Conservation (phyloP, 257 asterid species). For the Ballota nigra region DNA sequence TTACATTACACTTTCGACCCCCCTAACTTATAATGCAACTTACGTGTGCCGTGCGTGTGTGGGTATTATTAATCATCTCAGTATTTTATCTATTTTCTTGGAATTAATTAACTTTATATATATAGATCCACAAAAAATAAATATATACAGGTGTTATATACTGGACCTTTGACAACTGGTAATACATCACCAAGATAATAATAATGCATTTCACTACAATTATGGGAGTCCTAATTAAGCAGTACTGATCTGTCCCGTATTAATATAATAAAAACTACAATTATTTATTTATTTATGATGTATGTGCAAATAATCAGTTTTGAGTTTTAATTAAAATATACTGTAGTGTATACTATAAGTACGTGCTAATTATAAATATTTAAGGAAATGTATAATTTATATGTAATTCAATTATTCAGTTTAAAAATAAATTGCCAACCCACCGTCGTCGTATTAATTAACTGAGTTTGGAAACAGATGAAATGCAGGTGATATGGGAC, state of each 20-base stretch:
- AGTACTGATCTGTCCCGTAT: constrained; percentile 20
- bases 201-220: constrained; percentile 22
- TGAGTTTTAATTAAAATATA: too few relatives aligned
- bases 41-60: constrained; percentile 14
- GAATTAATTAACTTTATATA: neutral
- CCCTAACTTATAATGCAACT: neutral
- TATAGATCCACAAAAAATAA: neutral
- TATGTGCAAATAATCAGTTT: neutral
- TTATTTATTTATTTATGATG: neutral
- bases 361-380: too few relatives aligned
- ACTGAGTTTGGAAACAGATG: neutral
- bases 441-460: neutral
- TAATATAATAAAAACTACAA: neutral
- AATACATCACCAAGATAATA: constrained; percentile 21
- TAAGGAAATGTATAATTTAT: neutral
- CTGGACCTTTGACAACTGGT: constrained; percentile 27
- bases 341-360: too few relatives aligned
- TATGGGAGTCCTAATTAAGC: constrained; percentile 4
- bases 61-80: neutral
- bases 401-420: neutral
- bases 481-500: neutral
- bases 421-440: neutral
- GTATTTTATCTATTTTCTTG: constrained; percentile 13
- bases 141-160: neutral
- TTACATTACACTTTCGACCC: neutral